phyloP scores from a whole-genome alignment of 768 basidiomycete species.

The Mycena belliarum region DNA sequence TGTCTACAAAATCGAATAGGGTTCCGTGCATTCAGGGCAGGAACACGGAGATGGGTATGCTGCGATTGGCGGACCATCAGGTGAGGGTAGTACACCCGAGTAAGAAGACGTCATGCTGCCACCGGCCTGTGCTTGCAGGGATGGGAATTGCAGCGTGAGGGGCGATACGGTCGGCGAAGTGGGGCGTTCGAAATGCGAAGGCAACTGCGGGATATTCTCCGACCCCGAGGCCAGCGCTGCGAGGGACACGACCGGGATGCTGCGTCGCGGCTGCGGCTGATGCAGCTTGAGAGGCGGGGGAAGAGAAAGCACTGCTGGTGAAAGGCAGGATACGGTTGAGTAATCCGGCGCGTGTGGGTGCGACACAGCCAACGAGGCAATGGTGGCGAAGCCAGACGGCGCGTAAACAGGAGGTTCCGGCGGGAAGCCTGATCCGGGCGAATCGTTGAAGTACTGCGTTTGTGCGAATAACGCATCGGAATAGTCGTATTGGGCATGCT shows the following conservation, averaged over 20 bases:
- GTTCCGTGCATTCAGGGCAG: conserved; percentile 6
- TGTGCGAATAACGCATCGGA: conserved; percentile 8
- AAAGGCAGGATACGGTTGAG: conserved; percentile 9
- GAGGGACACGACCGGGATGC: conserved; percentile 21
- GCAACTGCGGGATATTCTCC: not conserved
- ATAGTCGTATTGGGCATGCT: conserved; percentile 4
- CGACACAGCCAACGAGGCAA: conserved; percentile 9
- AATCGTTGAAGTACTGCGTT: conserved; percentile 5
- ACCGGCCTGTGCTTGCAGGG: not conserved
- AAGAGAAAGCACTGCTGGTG: conserved; percentile 15
- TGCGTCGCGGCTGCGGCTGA: conserved; percentile 22
- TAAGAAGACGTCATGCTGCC: conserved; percentile 14
- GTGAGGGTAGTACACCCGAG: conserved; percentile 4
- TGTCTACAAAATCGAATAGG: conserved; percentile 15
- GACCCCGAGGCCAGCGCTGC: conserved; percentile 12
- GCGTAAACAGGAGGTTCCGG: conserved; percentile 6
- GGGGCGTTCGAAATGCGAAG: not conserved
- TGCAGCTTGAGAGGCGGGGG: conserved; percentile 17
- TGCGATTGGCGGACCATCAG: conserved; percentile 1
- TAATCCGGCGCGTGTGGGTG: conserved; percentile 5
- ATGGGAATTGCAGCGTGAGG: conserved; percentile 9
- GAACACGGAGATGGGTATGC: not conserved
- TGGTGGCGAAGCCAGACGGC: conserved; percentile 1
- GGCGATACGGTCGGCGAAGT: conserved; percentile 13
- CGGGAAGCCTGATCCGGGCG: not conserved